Evolutionary conservation across 768 basidiomycete genomes (phyloP).

Genomic region (Fistulinella prunicolor): DNA sequence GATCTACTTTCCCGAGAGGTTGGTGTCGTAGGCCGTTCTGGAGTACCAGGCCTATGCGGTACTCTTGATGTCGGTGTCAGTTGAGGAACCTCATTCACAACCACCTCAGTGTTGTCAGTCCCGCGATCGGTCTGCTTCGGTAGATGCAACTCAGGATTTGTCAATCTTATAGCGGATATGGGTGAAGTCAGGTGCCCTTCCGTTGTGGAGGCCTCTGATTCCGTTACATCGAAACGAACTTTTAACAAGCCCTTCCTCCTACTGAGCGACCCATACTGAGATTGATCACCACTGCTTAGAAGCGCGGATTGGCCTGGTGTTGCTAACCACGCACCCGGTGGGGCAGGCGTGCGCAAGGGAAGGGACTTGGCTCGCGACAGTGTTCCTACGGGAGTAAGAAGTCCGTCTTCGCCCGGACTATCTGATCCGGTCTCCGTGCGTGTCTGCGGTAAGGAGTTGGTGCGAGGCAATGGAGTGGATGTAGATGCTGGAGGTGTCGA

Average conservation of each 20-base stretch:
- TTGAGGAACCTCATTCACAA: slow-evolving; percentile 4
- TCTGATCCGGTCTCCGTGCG: slow-evolving; percentile 17
- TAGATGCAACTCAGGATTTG: slow-evolving; percentile 19
- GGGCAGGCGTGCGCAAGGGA: slow-evolving; percentile 58
- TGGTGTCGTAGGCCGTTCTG: slow-evolving; percentile 25
- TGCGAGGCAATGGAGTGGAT: slow-evolving; percentile 25
- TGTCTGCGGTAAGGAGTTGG: slow-evolving; percentile 10
- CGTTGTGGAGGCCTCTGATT: slow-evolving; percentile 32
- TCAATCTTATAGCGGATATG: slow-evolving; percentile 25
- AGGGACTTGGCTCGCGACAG: slow-evolving; percentile 47
- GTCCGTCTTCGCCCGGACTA: slow-evolving; percentile 21
- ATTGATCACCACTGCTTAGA: slow-evolving; percentile 23
- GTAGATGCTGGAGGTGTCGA: slow-evolving; percentile 25
- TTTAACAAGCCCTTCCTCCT: slow-evolving; percentile 58
- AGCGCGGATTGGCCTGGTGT: slow-evolving; percentile 46
- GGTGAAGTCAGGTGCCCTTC: slow-evolving; percentile 28
- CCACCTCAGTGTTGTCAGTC: slow-evolving; percentile 9
- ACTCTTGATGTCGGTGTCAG: slow-evolving; percentile 1
- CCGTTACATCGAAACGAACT: slow-evolving; percentile 65
- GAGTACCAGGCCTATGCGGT: slow-evolving; percentile 16
- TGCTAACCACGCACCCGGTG: slow-evolving; percentile 63
- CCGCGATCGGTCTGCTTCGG: slow-evolving; percentile 1
- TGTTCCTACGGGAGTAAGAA: slow-evolving; percentile 46
- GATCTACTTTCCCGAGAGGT: slow-evolving; percentile 24
- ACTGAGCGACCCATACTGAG: slow-evolving; percentile 34